Evolutionary conservation across 768 basidiomycete genomes (phyloP), one percentile per base, ranked within the genome.

Genomic region (Psilocybe subaeruginosa): DNA sequence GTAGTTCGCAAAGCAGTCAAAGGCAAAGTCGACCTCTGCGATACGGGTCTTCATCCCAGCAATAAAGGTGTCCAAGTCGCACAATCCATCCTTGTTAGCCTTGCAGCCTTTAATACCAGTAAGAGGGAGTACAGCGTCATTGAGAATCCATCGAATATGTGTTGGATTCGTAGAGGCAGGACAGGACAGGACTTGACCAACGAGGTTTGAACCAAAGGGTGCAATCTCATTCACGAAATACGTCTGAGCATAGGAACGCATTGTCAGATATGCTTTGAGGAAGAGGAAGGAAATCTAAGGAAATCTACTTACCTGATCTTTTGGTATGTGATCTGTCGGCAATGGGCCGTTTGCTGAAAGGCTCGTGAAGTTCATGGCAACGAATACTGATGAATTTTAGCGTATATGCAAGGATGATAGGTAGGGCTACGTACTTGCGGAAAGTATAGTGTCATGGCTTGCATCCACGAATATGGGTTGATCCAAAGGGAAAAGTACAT

Each of bases 61-160:
- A 11, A 92, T 79, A 71, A 91, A 93, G 0, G 82, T 77, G 14
- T 75, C 70, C 19, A 92, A 69, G 1, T 83, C 79, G 62, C 91
- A 93, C 48, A 90, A 64, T 1, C 91, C 91, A 54, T 87, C 78
- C 19, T 76, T 74, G 64, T 86, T 78, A 12, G 73, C 68, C 0
- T 76, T 79, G 67, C 91, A 93, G 16, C 86, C 88, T 3, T 76
- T 75, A 55, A 92, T 79, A 8, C 87, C 85, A 1, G 82, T 87
- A 14, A 92, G 78, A 1, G 91, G 90, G 3, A 89, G 78, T 1
- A 87, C 85, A 0, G 82, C 91, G 65, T 93, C 91, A 69, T 93
- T 92, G 65, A 92, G 76, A 48, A 92, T 81, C 72, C 89, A 80
- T 7, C 90, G 82, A 59, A 92, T 88, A 59, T 89, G 81, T 62